Percentiles rank a stretch among this genome's conserved stretches.
phyloP scores from a whole-genome alignment of 345 rosid species.

The Ceriops zippeliana region DNA sequence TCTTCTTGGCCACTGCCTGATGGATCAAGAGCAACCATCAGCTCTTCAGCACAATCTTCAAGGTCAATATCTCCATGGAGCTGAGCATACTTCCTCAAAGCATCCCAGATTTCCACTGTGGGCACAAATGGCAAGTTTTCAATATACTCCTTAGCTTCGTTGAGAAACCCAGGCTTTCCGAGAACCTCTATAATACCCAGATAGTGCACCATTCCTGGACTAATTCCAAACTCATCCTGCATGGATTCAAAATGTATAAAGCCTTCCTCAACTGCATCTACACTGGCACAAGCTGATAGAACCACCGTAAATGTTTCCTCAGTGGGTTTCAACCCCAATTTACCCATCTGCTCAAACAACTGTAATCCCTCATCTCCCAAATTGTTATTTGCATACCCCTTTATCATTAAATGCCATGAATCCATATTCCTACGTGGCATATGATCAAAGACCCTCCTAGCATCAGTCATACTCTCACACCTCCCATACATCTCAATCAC shows the following conservation, averaged over 20 bases:
- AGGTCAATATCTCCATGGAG: constrained; percentile 65
- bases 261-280: constrained; percentile 63
- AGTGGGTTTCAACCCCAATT: constrained; percentile 45
- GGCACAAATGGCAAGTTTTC: constrained; percentile 58
- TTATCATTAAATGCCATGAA: constrained; percentile 71
- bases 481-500: constrained; percentile 61
- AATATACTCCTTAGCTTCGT: constrained; percentile 54
- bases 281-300: constrained; percentile 61
- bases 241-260: constrained; percentile 65
- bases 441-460: constrained; percentile 72
- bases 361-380: constrained; percentile 75
- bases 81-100: constrained; percentile 47
- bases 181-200: constrained; percentile 59
- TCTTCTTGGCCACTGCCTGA: constrained; percentile 43
- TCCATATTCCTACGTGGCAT: constrained; percentile 62
- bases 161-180: constrained; percentile 65
- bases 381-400: constrained; percentile 52
- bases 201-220: constrained; percentile 46
- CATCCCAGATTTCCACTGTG: constrained; percentile 60
- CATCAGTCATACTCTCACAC: constrained; percentile 57
- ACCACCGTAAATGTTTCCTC: constrained; percentile 54
- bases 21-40: constrained; percentile 59
- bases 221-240: constrained; percentile 48
- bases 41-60: constrained; percentile 58
- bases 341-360: constrained; percentile 61